These are phyloP conservation scores for Suillus hirtellus DNA, from an alignment of 768 basidiomycete species.

Conservation along the genomic window DNA sequence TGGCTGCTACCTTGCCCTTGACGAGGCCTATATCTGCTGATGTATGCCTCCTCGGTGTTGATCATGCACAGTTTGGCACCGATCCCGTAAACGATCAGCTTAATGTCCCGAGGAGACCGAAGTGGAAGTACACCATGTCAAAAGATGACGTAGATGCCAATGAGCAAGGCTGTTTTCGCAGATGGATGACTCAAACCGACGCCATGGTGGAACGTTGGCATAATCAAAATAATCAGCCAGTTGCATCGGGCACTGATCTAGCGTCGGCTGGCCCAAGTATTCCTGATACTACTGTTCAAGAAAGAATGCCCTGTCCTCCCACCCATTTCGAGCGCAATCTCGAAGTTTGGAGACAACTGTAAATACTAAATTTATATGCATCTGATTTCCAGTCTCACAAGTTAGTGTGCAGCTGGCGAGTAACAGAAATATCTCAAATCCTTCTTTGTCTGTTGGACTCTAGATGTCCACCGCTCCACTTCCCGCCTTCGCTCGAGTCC, in stretches of 20 bases:
- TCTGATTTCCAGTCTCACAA: conserved; percentile 6
- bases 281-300: conserved; percentile 13
- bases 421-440: conserved; percentile 88
- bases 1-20: conserved; percentile 56
- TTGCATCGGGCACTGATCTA: conserved; percentile 9
- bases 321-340: conserved; percentile 88
- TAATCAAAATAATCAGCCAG: conserved; percentile 17
- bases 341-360: conserved; percentile 95
- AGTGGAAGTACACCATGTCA: conserved; percentile 83
- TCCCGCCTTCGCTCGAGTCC: conserved; percentile 71
- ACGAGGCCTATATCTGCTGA: conserved; percentile 54
- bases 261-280: conserved; percentile 12
- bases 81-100: conserved; percentile 11
- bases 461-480: conserved; percentile 85
- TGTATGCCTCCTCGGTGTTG: conserved; percentile 39
- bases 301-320: conserved; percentile 58
- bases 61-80: not conserved
- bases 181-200: conserved; percentile 76
- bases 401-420: conserved; percentile 71
- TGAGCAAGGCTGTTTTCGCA: conserved; percentile 80
- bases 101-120: conserved; percentile 65
- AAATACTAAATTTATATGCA: conserved; percentile 12
- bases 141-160: conserved; percentile 90
- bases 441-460: conserved; percentile 87
- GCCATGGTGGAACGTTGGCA: conserved; percentile 54